A percentile compares a stretch with the other conserved stretches of the same genome.
Conservation (phyloP, 805 yeast genomes). For the Nakazawaea pomicola region DNA sequence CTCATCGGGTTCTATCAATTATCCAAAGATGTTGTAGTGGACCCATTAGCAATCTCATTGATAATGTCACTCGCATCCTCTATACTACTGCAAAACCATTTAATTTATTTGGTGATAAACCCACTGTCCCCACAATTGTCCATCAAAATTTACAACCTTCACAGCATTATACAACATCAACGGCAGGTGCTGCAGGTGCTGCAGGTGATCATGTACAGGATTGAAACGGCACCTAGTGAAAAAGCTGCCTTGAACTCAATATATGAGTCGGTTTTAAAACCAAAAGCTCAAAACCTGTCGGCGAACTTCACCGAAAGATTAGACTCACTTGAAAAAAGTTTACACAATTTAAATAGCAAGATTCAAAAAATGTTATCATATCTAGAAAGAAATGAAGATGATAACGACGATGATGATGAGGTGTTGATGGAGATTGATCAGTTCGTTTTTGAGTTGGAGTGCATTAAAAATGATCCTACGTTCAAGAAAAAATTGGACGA, state of each 20-base stretch:
- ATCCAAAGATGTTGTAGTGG: background rate
- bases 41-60: background rate
- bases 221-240: constrained; percentile 6
- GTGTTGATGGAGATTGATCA: constrained; percentile 8
- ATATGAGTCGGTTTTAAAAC: background rate
- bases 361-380: background rate
- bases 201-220: background rate
- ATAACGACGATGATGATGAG: background rate
- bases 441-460: constrained; percentile 1
- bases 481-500: background rate
- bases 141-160: no score
- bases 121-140: no score
- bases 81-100: no score
- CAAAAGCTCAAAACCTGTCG: background rate
- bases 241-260: constrained; percentile 8
- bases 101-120: constrained; percentile 1
- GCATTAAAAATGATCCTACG: background rate
- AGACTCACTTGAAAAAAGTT: background rate
- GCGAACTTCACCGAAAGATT: background rate
- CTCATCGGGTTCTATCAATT: constrained; percentile 9
- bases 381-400: background rate
- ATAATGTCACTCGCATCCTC: background rate
- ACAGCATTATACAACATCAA: no score
- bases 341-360: constrained; percentile 1
- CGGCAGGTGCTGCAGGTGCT: no score